phyloP scores from a whole-genome alignment of 805 yeast species.

The Isabelozyma gotoi region DNA sequence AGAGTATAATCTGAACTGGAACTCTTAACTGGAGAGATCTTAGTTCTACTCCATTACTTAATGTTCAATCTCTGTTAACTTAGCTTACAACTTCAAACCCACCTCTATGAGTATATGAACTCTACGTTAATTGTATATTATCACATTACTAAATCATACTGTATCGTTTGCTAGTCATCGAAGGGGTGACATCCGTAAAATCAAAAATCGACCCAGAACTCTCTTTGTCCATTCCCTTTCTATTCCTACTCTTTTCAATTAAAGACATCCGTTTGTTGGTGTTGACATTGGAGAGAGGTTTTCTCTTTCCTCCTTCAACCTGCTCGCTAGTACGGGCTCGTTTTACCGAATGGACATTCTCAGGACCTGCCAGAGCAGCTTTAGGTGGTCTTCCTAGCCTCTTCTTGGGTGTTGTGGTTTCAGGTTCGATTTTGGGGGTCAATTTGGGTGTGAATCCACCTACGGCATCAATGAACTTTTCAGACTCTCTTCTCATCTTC shows the following conservation, averaged over 20 bases:
- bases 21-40: too few species aligned
- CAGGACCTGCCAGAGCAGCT: background rate
- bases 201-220: constrained; percentile 35
- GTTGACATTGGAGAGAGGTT: constrained; percentile 27
- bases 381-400: too few species aligned
- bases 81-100: background rate
- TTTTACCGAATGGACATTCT: background rate
- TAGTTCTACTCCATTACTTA: background rate
- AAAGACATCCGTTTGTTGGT: too few species aligned
- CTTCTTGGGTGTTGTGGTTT: too few species aligned
- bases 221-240: background rate
- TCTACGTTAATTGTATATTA: constrained; percentile 2
- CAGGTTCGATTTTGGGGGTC: constrained; percentile 1
- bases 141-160: constrained; percentile 2
- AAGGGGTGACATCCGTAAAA: constrained; percentile 25
- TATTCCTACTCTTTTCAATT: too few species aligned
- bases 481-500: constrained; percentile 69
- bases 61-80: background rate
- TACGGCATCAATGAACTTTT: constrained; percentile 61
- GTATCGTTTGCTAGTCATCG: constrained; percentile 2
- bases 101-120: too few species aligned
- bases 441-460: constrained; percentile 20
- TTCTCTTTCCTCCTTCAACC: constrained; percentile 7
- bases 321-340: constrained; percentile 1
- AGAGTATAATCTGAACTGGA: too few species aligned